phyloP scores from a whole-genome alignment of 2,329 filamentous ascomycete genomes.

The Curvularia lunata region DNA sequence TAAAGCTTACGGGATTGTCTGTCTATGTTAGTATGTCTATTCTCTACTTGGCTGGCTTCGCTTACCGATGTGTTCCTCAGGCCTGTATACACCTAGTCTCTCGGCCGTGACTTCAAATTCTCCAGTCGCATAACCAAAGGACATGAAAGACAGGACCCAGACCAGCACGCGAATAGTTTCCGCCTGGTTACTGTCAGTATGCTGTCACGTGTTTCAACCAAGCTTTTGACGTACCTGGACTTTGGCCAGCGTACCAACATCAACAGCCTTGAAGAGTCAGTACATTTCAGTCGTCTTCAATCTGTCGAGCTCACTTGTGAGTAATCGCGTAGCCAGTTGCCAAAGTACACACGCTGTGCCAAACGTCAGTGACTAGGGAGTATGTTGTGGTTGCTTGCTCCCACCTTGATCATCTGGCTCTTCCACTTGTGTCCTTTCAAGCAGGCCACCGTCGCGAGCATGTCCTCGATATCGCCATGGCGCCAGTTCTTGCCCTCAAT shows the following conservation, averaged over 20 bases:
- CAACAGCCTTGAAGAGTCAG: constrained; percentile 58
- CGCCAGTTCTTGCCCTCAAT: constrained; percentile 59
- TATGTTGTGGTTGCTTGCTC: neutral
- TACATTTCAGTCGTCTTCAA: constrained; percentile 39
- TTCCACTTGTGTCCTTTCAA: constrained; percentile 53
- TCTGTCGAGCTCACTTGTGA: constrained; percentile 55
- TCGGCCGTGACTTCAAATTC: constrained; percentile 64
- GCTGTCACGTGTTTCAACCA: constrained; percentile 5
- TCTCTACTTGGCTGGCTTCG: neutral
- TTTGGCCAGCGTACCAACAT: constrained; percentile 60
- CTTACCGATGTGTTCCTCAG: constrained; percentile 57
- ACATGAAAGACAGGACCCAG: constrained; percentile 63
- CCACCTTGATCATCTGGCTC: constrained; percentile 54
- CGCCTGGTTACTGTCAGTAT: constrained; percentile 41
- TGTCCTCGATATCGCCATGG: constrained; percentile 61
- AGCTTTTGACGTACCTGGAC: constrained; percentile 48
- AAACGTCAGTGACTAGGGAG: constrained; percentile 21
- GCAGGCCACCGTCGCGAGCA: constrained; percentile 57
- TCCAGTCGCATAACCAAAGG: constrained; percentile 62
- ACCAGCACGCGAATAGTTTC: constrained; percentile 62
- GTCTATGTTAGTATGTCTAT: constrained; percentile 3
- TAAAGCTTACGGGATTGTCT: constrained; percentile 36
- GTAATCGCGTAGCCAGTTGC: constrained; percentile 59
- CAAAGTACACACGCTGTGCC: constrained; percentile 52
- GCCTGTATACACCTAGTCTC: constrained; percentile 56